Base-by-base conservation (phyloP, 345 rosid species). In the Brassica juncea region DNA sequence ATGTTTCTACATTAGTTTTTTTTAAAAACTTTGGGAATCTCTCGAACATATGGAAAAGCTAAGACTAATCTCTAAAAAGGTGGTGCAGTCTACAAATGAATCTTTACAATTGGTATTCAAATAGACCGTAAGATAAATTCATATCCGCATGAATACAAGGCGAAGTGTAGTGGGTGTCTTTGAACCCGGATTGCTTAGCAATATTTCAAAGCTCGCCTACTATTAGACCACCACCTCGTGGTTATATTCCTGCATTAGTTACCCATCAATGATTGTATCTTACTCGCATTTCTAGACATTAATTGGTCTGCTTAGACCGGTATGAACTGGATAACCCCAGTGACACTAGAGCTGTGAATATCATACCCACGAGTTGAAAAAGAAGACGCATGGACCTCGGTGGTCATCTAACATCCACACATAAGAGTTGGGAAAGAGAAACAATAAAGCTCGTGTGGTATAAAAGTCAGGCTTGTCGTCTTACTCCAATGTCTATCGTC, bases 361-460 rank as follows among this genome's bases (percentile, higher is more conserved):
- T 28, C 66, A 27, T 8, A 9, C 66, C 8, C 32, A 62, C 2
- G 4, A 62, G 19, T 62, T 62, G 39, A 2, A 14, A 28, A 30
- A 14, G 10, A 14, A 8, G 8, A 32, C 4, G 19, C 25, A 64
- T n/a, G 68, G 25, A 64, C 44, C 44, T 64, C 30, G 54, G 31
- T 68, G 44, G 79, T 37, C 59, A 28, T 58, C 19, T 67, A 58
- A 27, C 9, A 19, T 58, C 79, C 79, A 75, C 79, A 67, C 73
- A 75, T 12, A 37, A 58, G 31, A 76, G 62, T 23, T 57, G 42
- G 58, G 23, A n/a, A 27, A 66, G 8, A 39, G 5, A 59, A 39
- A 2, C 27, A 3, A 44, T 32, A 3, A 9, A 66, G 15, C 19
- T 8, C 63, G 35, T 49, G 64, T 28, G 27, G 27, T 60, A 0